Evolutionary conservation across 345 rosid genomes (phyloP).

Genomic region (Arabis alpina): DNA sequence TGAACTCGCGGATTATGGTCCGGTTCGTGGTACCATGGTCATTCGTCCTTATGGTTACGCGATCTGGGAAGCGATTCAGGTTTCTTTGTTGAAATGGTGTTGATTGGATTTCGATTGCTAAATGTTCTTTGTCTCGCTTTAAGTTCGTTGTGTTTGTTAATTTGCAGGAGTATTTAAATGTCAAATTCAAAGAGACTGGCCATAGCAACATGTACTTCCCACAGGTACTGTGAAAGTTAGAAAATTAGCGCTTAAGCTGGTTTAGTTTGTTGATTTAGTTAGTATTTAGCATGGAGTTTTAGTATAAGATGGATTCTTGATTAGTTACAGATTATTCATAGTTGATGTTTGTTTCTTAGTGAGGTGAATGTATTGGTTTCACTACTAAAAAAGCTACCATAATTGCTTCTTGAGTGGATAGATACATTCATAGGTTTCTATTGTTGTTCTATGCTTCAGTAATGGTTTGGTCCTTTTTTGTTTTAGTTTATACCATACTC

Average conservation of each 20-base stretch:
- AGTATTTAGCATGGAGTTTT: background rate
- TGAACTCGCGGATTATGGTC: conserved; percentile 94
- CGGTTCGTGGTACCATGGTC: conserved; percentile 96
- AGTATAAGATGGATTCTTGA: background rate
- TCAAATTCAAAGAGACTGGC: conserved; percentile 93
- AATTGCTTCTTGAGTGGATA: background rate
- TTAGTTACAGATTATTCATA: background rate
- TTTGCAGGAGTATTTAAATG: conserved; percentile 82
- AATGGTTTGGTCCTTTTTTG: conserved; percentile 14
- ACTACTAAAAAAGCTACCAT: background rate
- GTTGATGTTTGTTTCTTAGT: background rate
- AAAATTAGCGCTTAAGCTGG: background rate
- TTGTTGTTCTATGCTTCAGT: conserved; percentile 18
- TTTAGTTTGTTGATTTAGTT: background rate
- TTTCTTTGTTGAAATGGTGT: conserved; percentile 17
- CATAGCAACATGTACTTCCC: conserved; percentile 97
- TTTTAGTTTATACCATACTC: conserved; percentile 93
- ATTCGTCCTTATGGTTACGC: conserved; percentile 95
- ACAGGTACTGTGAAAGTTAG: conserved; percentile 53
- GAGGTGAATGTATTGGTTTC: background rate
- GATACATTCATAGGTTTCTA: background rate
- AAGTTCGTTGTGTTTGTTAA: background rate
- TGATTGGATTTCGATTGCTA: background rate
- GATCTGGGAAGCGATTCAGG: conserved; percentile 99
- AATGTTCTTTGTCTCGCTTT: background rate